Conservation (phyloP, 108 stramenopile species). For the Discostella stelligeroides region DNA sequence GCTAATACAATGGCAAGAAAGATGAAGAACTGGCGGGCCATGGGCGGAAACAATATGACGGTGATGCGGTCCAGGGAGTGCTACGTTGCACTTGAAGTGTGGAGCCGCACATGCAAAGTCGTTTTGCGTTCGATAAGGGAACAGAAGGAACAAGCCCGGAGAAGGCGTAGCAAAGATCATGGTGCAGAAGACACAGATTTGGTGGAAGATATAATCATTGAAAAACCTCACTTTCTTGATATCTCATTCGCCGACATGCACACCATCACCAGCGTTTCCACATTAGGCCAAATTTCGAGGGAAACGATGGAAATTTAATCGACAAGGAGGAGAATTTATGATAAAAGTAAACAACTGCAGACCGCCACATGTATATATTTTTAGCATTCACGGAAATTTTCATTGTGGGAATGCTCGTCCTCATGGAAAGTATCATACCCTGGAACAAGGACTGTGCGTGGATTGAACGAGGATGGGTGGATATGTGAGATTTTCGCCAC, state of each 20-base stretch:
- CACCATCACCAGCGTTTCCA: slow-evolving; percentile 29
- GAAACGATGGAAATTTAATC: slow-evolving; percentile 46
- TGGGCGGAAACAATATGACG: slow-evolving; percentile 39
- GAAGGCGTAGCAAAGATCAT: background rate
- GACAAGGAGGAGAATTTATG: no score
- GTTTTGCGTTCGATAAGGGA: slow-evolving; percentile 68
- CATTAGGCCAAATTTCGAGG: slow-evolving; percentile 30
- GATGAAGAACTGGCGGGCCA: slow-evolving; percentile 57
- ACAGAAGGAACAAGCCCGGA: slow-evolving; percentile 39
- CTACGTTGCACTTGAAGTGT: slow-evolving; percentile 71
- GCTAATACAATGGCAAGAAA: slow-evolving; percentile 48
- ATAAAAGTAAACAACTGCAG: no score
- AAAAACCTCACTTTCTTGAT: slow-evolving; percentile 39
- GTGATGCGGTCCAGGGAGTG: slow-evolving; percentile 54
- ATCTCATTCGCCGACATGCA: slow-evolving; percentile 30
- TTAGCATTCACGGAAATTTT: no score
- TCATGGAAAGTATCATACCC: no score
- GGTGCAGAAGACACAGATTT: background rate
- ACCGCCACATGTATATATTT: no score
- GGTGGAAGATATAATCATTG: slow-evolving; percentile 18
- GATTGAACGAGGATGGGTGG: no score
- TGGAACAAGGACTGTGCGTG: no score
- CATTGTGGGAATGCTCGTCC: no score
- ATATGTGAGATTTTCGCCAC: no score
- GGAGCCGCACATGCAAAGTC: slow-evolving; percentile 70